Evolutionary conservation across 495 filamentous ascomycete species (phyloP).

Genomic region (Penicillium lagena): DNA sequence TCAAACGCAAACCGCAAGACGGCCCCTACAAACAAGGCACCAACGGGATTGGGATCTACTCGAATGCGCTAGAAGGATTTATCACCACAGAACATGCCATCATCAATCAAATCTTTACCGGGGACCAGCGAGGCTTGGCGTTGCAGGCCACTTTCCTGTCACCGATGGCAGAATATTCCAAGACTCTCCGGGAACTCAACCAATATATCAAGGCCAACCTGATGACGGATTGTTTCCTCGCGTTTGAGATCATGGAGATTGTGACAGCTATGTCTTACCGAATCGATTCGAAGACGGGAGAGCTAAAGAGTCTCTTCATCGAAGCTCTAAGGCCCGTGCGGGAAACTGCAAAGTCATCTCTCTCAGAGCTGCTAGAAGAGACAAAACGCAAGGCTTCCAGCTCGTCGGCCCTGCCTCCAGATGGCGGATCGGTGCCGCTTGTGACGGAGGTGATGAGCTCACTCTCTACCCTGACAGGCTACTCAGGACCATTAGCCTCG

Average conservation of each 20-base stretch:
- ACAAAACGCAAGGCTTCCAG: conserved; percentile 60
- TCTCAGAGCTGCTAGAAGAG: conserved; percentile 81
- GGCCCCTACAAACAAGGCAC: conserved; percentile 85
- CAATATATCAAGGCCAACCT: conserved; percentile 79
- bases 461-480: conserved; percentile 78
- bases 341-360: conserved; percentile 82
- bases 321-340: conserved; percentile 84
- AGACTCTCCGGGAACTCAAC: conserved; percentile 85
- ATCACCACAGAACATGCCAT: conserved; percentile 85
- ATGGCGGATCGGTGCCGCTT: conserved; percentile 72
- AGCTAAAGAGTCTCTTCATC: conserved; percentile 74
- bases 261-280: conserved; percentile 73
- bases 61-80: conserved; percentile 76
- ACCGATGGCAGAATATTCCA: conserved; percentile 71
- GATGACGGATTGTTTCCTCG: conserved; percentile 89
- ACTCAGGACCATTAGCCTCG: conserved; percentile 78
- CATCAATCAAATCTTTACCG: conserved; percentile 73
- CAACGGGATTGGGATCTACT: conserved; percentile 88
- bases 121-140: conserved; percentile 74
- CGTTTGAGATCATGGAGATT: conserved; percentile 93
- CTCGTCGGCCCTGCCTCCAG: conserved; percentile 57
- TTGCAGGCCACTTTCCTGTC: conserved; percentile 70
- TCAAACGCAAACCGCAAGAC: conserved; percentile 71
- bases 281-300: conserved; percentile 74
- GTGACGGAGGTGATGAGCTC: conserved; percentile 82